Percentiles rank a stretch among this genome's conserved stretches.
phyloP scores from a whole-genome alignment of 768 basidiomycete species.

The Lentinula detonsa region DNA sequence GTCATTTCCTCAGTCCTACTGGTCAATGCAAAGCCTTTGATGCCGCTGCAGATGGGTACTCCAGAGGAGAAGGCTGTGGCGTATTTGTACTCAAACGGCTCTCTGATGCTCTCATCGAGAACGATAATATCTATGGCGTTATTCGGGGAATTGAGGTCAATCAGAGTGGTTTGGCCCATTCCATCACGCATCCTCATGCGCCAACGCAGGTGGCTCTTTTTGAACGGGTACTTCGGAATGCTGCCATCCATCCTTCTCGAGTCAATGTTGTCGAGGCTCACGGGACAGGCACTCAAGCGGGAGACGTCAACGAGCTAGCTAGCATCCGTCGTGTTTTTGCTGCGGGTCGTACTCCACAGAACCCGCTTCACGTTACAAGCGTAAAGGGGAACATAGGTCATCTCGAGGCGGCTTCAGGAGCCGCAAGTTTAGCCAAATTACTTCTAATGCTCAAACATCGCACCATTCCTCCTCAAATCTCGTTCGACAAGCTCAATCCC shows the following conservation, averaged over 20 bases:
- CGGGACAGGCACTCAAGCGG: slow-evolving; percentile 68
- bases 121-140: slow-evolving; percentile 62
- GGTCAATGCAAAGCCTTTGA: slow-evolving; percentile 72
- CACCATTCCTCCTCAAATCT: slow-evolving; percentile 56
- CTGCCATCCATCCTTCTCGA: slow-evolving; percentile 37
- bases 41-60: slow-evolving; percentile 68
- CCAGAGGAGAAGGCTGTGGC: slow-evolving; percentile 64
- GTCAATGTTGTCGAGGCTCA: slow-evolving; percentile 70
- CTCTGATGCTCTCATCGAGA: slow-evolving; percentile 55
- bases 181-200: slow-evolving; percentile 69
- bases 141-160: slow-evolving; percentile 69
- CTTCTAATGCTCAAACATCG: slow-evolving; percentile 59
- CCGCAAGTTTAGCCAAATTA: slow-evolving; percentile 64
- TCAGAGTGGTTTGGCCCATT: slow-evolving; percentile 58
- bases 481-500: slow-evolving; percentile 50
- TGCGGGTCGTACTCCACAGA: slow-evolving; percentile 28
- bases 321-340: slow-evolving; percentile 55
- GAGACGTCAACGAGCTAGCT: slow-evolving; percentile 61
- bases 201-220: slow-evolving; percentile 59
- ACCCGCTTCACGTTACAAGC: slow-evolving; percentile 60
- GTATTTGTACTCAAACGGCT: slow-evolving; percentile 70
- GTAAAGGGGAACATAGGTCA: slow-evolving; percentile 75
- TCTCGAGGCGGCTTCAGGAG: slow-evolving; percentile 70
- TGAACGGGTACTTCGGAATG: slow-evolving; percentile 33
- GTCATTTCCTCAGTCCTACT: slow-evolving; percentile 59